phyloP scores from a whole-genome alignment of 1,139 yeast genomes.

The Scheffersomyces lignicola region DNA sequence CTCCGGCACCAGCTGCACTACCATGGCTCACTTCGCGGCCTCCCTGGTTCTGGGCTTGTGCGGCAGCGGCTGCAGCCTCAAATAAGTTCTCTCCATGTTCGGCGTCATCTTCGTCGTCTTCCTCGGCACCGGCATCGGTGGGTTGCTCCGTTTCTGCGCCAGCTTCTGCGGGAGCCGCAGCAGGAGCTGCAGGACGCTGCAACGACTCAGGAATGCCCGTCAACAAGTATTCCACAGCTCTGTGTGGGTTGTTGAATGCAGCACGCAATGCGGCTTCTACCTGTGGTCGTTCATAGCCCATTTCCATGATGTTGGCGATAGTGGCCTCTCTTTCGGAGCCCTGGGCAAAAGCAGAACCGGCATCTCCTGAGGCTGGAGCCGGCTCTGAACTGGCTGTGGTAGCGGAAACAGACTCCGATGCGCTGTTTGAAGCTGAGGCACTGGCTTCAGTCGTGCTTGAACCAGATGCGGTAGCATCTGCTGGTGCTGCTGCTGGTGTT shows the following conservation, averaged over 20 bases:
- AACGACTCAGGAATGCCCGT: slow-evolving; percentile 84
- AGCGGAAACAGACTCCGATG: slow-evolving; percentile 22
- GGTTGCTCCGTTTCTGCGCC: slow-evolving; percentile 24
- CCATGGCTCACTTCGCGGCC: slow-evolving; percentile 18
- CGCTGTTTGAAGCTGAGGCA: slow-evolving; percentile 20
- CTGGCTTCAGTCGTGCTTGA: slow-evolving; percentile 8
- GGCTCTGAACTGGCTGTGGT: slow-evolving; percentile 22
- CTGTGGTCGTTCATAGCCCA: slow-evolving; percentile 91
- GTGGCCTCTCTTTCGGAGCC: slow-evolving; percentile 70
- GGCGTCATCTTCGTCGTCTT: slow-evolving; percentile 24
- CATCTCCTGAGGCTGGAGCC: slow-evolving; percentile 17
- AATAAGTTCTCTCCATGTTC: slow-evolving; percentile 53
- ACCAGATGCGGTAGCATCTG: slow-evolving; percentile 15
- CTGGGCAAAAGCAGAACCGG: slow-evolving; percentile 49
- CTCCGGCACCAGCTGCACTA: slow-evolving; percentile 24
- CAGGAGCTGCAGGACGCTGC: slow-evolving; percentile 30
- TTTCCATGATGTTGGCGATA: slow-evolving; percentile 82
- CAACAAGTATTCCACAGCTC: slow-evolving; percentile 93
- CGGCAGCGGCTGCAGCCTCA: slow-evolving; percentile 72
- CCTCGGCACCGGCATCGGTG: slow-evolving; percentile 22
- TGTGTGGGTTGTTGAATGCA: slow-evolving; percentile 95
- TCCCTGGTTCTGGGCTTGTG: slow-evolving; percentile 24
- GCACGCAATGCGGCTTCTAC: slow-evolving; percentile 92
- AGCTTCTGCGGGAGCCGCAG: slow-evolving; percentile 25
- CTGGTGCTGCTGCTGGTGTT: slow-evolving; percentile 19